Base-by-base conservation (phyloP, 163 green algal genomes). In the Chlorella variabilis region DNA sequence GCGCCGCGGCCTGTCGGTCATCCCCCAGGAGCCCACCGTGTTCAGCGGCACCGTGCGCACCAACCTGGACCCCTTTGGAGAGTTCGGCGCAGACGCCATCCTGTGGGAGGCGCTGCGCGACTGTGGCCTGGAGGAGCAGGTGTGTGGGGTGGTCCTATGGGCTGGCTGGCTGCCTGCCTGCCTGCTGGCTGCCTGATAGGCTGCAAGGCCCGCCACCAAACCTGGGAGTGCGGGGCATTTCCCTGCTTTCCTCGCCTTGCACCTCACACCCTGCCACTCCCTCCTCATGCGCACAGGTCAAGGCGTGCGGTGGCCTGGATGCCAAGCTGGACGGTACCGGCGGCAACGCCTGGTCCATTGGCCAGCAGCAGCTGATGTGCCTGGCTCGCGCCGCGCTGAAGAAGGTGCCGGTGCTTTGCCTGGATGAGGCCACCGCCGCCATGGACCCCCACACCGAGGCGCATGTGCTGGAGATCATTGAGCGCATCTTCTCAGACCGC, bases 51-150 rank as follows among this genome's bases (percentile, higher is more conserved):
- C 84, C 13, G 83, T 98, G 31, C 88, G 95, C 45, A 92, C 77
- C 84, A 98, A 98, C 87, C 88, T 98, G 70, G 96, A 98, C 85
- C 96, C 96, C 27, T 98, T 98, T 84, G 87, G 83, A 54, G 76
- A 82, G 76, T 80, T 91, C 58, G 71, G 84, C 11, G 34, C 45
- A 9, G 92, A 98, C 80, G 84, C 75, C 3, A 75, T 75, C 6
- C 89, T 98, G 34, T 97, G 93, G 95, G 80, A 94, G 78, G 91
- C 91, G 27, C 77, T 97, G 59, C 59, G 61, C 33, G 68, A 84
- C 58, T 89, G 89, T 7, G 88, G 90, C 62, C 76, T 82, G 62
- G 76, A 82, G 76, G 62, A 75, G 18, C 76, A 82, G 76, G 76
- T 82, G 65, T 69, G 29, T 69, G 29, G 56, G 83, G 75, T 75